phyloP scores from a whole-genome alignment of 2,329 filamentous ascomycete species.

The Xylaria sp. region DNA sequence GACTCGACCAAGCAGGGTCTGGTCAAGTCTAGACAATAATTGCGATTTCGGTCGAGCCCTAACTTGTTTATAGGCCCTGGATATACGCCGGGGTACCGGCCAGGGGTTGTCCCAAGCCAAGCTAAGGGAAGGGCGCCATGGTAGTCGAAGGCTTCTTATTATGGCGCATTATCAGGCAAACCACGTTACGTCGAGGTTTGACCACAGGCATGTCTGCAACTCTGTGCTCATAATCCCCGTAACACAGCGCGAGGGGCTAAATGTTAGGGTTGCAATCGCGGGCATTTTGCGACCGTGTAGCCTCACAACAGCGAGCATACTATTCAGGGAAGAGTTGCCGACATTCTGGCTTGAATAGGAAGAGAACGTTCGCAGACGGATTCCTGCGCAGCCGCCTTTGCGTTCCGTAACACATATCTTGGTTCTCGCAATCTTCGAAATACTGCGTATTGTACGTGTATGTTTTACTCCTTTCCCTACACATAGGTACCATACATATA shows the following conservation, averaged over 20 bases:
- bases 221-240: constrained; percentile 42
- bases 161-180: constrained; percentile 31
- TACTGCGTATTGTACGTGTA: constrained; percentile 1
- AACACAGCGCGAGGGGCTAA: constrained; percentile 35
- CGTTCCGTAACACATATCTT: constrained; percentile 45
- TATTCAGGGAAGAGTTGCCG: constrained; percentile 45
- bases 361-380: constrained; percentile 44
- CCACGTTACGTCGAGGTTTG: constrained; percentile 41
- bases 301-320: constrained; percentile 41
- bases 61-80: constrained; percentile 31
- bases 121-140: constrained; percentile 20
- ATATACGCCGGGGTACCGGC: constrained; percentile 16
- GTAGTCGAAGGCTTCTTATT: constrained; percentile 31
- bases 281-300: constrained; percentile 40
- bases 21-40: constrained; percentile 25
- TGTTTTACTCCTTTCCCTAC: background rate
- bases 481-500: no score
- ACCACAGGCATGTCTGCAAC: constrained; percentile 34
- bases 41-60: constrained; percentile 24
- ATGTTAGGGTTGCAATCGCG: constrained; percentile 36
- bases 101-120: constrained; percentile 32
- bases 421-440: constrained; percentile 27
- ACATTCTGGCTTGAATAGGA: constrained; percentile 39
- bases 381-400: constrained; percentile 46
- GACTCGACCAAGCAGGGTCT: constrained; percentile 12